Evolutionary conservation across 495 filamentous ascomycete genomes (phyloP), one percentile per base, ranked within the genome.

Genomic region (Penicillium arizonense): DNA sequence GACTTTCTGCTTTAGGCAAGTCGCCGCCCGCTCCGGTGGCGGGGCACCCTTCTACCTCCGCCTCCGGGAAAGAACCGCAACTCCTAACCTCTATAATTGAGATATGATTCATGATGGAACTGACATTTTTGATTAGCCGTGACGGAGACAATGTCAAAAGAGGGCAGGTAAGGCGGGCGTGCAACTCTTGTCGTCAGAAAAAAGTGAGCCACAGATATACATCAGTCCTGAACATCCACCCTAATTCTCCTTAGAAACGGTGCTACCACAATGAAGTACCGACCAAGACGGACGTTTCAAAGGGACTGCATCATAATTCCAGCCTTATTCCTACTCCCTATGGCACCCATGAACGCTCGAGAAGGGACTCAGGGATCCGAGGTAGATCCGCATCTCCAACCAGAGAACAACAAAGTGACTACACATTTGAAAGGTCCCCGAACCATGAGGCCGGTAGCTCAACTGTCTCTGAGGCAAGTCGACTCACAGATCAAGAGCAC

Each of bases 141-240:
- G 59, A 59, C 26, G 50, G 53, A n/a, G 36, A 20, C n/a, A 58
- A 55, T 42, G 42, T 53, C 28, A 58, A 63, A 44, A 47, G 62
- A 43, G 51, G 43, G 37, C 53, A 53, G 21, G 24, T 40, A 20
- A 35, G 32, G 14, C 49, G 44, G 14, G 62, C 59, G 1, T 62
- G 59, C 50, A 49, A 46, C 18, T n/a, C 14, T 9, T 62, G 59
- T 47, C 62, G 62, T 14, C 53, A 45, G 14, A 59, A 47, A 53
- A 65, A 65, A 51, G 62, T 63, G 46, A 8, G 20, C 14, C 4
- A 18, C 12, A 13, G 28, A 30, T 24, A 30, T 30, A 9, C 9
- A 32, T 33, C 36, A 43, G 6, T 20, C 37, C 44, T 5, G 14
- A 14, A 5, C 4, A 28, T 21, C 1, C 2, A 20, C 16, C n/a